Evolutionary conservation across 2,329 filamentous ascomycete species (phyloP).

Genomic region (Ascosphaera pollenicola): DNA sequence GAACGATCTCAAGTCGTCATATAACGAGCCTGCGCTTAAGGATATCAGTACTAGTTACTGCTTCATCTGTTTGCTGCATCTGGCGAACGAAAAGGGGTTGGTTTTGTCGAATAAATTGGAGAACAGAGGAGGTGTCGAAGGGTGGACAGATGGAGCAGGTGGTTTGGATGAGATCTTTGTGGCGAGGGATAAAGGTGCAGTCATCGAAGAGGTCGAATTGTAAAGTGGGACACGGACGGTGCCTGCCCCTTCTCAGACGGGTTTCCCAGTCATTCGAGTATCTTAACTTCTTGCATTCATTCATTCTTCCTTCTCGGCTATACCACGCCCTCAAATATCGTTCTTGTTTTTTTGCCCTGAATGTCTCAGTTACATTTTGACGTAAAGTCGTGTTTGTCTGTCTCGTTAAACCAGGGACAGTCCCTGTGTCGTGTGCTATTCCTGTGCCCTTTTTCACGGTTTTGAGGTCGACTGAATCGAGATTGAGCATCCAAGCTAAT

Average conservation of each 20-base stretch:
- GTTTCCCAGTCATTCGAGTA: neutral
- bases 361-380: too few species aligned
- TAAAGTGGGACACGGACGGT: too few species aligned
- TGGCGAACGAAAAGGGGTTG: slow-evolving; percentile 84
- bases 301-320: neutral
- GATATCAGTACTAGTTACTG: slow-evolving; percentile 88
- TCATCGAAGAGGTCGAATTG: slow-evolving; percentile 5
- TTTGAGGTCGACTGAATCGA: too few species aligned
- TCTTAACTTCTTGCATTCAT: neutral
- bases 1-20: slow-evolving; percentile 68
- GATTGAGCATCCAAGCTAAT: too few species aligned
- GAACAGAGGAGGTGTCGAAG: slow-evolving; percentile 7
- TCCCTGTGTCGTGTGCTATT: too few species aligned
- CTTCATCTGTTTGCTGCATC: slow-evolving; percentile 78
- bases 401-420: too few species aligned
- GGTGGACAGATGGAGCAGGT: slow-evolving; percentile 6
- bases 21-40: slow-evolving; percentile 64
- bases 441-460: too few species aligned
- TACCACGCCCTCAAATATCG: neutral
- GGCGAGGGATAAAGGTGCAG: slow-evolving; percentile 16
- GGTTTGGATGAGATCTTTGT: slow-evolving; percentile 25
- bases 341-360: too few species aligned
- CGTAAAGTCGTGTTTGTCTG: too few species aligned
- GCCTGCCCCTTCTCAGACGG: too few species aligned
- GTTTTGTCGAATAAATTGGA: slow-evolving; percentile 42